A percentile compares a stretch with the other conserved stretches of the same genome.
Evolutionary conservation across 2,329 filamentous ascomycete genomes (phyloP).

Genomic region (Rutstroemia sp.): DNA sequence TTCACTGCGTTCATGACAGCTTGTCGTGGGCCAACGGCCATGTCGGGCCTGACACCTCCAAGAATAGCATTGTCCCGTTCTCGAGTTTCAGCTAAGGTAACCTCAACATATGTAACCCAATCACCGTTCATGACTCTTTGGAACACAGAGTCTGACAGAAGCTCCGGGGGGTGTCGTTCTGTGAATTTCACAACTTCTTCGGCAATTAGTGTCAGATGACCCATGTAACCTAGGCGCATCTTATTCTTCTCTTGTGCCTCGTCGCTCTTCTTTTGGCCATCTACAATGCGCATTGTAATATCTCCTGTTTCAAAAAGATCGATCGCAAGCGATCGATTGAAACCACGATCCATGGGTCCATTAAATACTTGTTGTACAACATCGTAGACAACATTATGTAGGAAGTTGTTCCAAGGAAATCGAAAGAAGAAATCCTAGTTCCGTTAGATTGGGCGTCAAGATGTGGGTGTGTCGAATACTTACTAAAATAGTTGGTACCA

Average conservation of each 20-base stretch:
- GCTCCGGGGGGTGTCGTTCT: constrained; percentile 82
- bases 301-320: constrained; percentile 88
- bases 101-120: constrained; percentile 94
- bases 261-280: constrained; percentile 82
- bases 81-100: constrained; percentile 83
- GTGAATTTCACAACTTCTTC: constrained; percentile 99
- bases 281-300: constrained; percentile 85
- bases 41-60: constrained; percentile 86
- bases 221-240: constrained; percentile 97
- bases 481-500: constrained; percentile 93
- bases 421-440: constrained; percentile 89
- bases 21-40: constrained; percentile 73
- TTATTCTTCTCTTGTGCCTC: constrained; percentile 75
- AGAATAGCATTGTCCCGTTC: constrained; percentile 98
- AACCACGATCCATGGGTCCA: constrained; percentile 92
- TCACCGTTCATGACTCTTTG: constrained; percentile 83
- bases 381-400: constrained; percentile 98
- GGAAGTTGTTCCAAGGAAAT: constrained; percentile 98
- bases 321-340: constrained; percentile 81
- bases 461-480: constrained; percentile 31
- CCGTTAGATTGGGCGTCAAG: constrained; percentile 13
- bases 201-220: constrained; percentile 90
- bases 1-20: constrained; percentile 51
- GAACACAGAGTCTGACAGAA: constrained; percentile 75
- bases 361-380: constrained; percentile 99